A percentile compares a stretch with the other conserved stretches of the same genome.
Evolutionary conservation across 2,329 filamentous ascomycete genomes (phyloP).

Genomic region (Aspergillus novoparasiticus): DNA sequence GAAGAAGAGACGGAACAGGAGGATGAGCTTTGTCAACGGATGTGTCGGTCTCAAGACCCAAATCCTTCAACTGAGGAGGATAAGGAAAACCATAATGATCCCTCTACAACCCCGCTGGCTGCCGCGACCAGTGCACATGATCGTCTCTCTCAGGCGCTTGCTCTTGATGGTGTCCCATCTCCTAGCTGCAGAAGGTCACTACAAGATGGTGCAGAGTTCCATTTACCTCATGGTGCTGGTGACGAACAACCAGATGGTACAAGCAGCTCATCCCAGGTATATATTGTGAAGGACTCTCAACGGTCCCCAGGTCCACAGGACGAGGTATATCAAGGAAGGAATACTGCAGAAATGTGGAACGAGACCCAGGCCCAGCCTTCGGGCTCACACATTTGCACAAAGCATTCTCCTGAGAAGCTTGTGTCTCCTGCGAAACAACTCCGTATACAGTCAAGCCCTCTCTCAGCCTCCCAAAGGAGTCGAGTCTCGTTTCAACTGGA

Average conservation of each 20-base stretch:
- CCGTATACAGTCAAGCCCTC: slow-evolving; percentile 28
- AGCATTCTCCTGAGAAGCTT: slow-evolving; percentile 8
- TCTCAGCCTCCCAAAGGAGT: slow-evolving; percentile 21
- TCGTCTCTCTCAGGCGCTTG: slow-evolving; percentile 41
- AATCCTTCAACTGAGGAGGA: slow-evolving; percentile 45
- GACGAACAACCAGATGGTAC: slow-evolving; percentile 14
- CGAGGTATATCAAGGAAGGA: slow-evolving; percentile 8
- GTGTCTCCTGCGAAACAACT: slow-evolving; percentile 19
- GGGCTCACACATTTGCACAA: slow-evolving; percentile 8
- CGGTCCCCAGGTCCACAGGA: slow-evolving; percentile 28
- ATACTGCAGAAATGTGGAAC: slow-evolving; percentile 6
- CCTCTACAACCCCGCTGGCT: slow-evolving; percentile 28
- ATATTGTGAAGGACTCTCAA: slow-evolving; percentile 42
- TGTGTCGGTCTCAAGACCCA: slow-evolving; percentile 31
- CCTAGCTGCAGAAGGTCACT: slow-evolving; percentile 9
- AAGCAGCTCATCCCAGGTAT: slow-evolving; percentile 32
- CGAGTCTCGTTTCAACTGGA: slow-evolving; percentile 9
- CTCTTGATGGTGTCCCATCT: slow-evolving; percentile 27
- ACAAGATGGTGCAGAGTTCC: not conserved
- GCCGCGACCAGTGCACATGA: slow-evolving; percentile 39
- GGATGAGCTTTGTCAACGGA: slow-evolving; percentile 36
- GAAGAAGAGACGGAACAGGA: slow-evolving; percentile 53
- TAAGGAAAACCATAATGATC: slow-evolving; percentile 48
- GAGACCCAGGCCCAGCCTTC: slow-evolving; percentile 1
- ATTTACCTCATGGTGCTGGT: slow-evolving; percentile 5